These are phyloP conservation scores for Fagopyrum homotropicum DNA, from an alignment of 148 eudicot genomes.

Conservation along the genomic window DNA sequence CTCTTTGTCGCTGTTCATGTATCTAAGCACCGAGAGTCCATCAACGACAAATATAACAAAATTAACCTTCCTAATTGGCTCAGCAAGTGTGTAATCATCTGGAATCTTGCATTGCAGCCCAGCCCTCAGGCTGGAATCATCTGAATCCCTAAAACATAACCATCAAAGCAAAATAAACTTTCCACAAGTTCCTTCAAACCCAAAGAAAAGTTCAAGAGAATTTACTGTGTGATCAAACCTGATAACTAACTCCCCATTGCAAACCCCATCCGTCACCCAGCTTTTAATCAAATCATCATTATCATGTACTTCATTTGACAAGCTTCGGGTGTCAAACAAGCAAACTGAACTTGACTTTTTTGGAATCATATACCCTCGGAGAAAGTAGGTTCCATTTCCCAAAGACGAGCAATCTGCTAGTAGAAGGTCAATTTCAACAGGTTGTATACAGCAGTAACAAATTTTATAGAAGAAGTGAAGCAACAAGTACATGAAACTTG, in stretches of 20 bases:
- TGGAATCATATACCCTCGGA: constrained; percentile 68
- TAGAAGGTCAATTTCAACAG: neutral
- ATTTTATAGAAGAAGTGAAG: neutral
- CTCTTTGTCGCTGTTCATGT: constrained; percentile 41
- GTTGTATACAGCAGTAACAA: neutral
- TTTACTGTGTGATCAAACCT: constrained; percentile 33
- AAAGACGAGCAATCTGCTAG: constrained; percentile 34
- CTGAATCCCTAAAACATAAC: constrained; percentile 43
- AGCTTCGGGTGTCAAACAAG: constrained; percentile 78
- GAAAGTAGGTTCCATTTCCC: constrained; percentile 67
- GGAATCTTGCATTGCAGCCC: constrained; percentile 42
- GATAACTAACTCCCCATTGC: constrained; percentile 55
- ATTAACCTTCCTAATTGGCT: constrained; percentile 42
- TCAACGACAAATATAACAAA: constrained; percentile 77
- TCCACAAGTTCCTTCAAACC: neutral
- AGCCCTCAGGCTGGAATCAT: constrained; percentile 31
- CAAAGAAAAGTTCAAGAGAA: constrained; percentile 9
- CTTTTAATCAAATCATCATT: constrained; percentile 40
- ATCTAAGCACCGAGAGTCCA: constrained; percentile 55
- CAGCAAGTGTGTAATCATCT: neutral
- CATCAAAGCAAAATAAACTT: neutral
- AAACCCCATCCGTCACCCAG: constrained; percentile 81
- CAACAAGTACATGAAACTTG: constrained; percentile 66
- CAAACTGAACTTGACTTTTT: constrained; percentile 53
- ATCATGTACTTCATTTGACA: constrained; percentile 40